These are phyloP conservation scores for Coprinellus aureogranulatus DNA, from an alignment of 768 basidiomycete genomes.

Conservation along the genomic window DNA sequence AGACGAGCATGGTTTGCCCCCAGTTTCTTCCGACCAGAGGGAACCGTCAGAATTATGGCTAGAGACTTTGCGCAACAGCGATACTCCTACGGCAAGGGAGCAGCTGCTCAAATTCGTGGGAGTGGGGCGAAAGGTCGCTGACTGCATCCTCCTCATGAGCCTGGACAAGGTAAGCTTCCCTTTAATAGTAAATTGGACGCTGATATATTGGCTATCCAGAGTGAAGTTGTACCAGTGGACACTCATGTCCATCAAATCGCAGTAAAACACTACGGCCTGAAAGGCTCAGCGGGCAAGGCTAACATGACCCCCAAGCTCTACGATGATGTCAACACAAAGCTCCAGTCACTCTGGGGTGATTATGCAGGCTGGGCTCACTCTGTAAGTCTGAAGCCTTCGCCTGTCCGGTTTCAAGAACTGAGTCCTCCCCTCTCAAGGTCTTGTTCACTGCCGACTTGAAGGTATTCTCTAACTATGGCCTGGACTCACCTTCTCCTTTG, in stretches of 20 bases:
- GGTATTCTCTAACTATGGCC: slow-evolving; percentile 60
- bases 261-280: slow-evolving; percentile 70
- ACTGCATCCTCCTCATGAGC: slow-evolving; percentile 91
- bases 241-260: slow-evolving; percentile 94
- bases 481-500: slow-evolving; percentile 14
- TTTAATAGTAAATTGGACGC: not conserved
- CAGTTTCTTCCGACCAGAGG: slow-evolving; percentile 15
- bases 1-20: slow-evolving; percentile 42
- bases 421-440: slow-evolving; percentile 41
- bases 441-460: slow-evolving; percentile 76
- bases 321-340: slow-evolving; percentile 60
- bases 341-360: slow-evolving; percentile 71
- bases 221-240: slow-evolving; percentile 89
- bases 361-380: slow-evolving; percentile 92
- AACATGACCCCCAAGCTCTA: slow-evolving; percentile 78
- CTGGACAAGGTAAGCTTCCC: slow-evolving; percentile 67
- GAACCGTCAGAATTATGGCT: slow-evolving; percentile 67
- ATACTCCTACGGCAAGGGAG: slow-evolving; percentile 61
- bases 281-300: slow-evolving; percentile 45
- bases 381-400: slow-evolving; percentile 36
- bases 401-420: not conserved
- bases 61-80: slow-evolving; percentile 42
- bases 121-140: slow-evolving; percentile 95
- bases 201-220: slow-evolving; percentile 38
- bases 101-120: slow-evolving; percentile 82